Evolutionary conservation across 2,329 filamentous ascomycete species (phyloP), one percentile per base, ranked within the genome.

Genomic region (Periconia digitata): DNA sequence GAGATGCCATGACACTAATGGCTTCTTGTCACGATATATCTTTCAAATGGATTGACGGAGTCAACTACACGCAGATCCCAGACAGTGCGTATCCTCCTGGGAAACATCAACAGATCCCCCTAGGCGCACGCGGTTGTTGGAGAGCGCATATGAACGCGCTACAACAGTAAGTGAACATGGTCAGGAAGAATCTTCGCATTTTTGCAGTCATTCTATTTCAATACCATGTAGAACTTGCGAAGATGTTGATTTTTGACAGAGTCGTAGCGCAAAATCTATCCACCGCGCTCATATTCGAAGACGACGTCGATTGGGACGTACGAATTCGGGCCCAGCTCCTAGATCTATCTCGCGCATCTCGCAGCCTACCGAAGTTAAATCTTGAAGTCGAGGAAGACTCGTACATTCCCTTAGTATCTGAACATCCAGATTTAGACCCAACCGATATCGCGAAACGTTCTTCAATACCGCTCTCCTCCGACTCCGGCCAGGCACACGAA

Each of bases 1-100:
- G 77, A 37, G 78, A 83, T 64, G 70, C 74, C 2, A 74, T 82
- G 58, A 67, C 72, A 1, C 65, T 81, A 6, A 74, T 76, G 2
- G 76, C 77, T 1, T 72, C 74, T 1, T 68, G 79, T 6, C 78
- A 70, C 21, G 71, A 72, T 12, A 57, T 82, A 7, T 58, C 70
- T 0, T 58, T 82, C 21, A 72, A 73, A 1, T 82, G 75, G 59
- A 59, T 79, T 1, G 71, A 78, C 20, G 80, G 79, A 2, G 64
- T 79, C 0, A 60, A 67, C 7, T 75, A 72, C 46, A 49, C 70
- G 21, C 52, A 67, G 37, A 61, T 65, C 6, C 54, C 44, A 23
- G 59, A 63, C 22, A 58, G 68, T 43, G 63, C 71, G 44, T 66
- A 71, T 60, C 45, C 67, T 45, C 62, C 66, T 46, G 59, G 69